A percentile compares a stretch with the other conserved stretches of the same genome.
Conservation (phyloP, 1,139 yeast genomes). For the Taiozyma sp. region DNA sequence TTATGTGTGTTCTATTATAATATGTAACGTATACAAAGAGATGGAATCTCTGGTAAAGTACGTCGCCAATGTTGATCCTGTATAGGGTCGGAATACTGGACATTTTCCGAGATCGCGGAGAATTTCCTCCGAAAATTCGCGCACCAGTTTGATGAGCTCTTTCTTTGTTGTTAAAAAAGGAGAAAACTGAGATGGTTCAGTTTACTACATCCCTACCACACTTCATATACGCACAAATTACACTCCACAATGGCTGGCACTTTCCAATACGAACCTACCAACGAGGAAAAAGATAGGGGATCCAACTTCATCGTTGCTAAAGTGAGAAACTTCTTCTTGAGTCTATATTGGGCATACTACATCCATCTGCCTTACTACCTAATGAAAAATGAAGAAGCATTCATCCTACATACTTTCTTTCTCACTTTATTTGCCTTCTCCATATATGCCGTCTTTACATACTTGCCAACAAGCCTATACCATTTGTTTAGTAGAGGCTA, state of each 20-base stretch:
- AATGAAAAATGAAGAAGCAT: constrained; percentile 35
- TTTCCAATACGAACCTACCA: constrained; percentile 20
- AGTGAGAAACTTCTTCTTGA: constrained; percentile 18
- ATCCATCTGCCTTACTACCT: constrained; percentile 36
- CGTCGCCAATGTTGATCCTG: too few species aligned
- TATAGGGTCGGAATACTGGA: too few species aligned
- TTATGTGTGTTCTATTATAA: too few species aligned
- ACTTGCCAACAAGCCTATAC: constrained; percentile 21
- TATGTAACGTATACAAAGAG: too few species aligned
- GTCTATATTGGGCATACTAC: constrained; percentile 35
- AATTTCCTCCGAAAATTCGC: neutral
- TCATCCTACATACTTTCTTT: constrained; percentile 30
- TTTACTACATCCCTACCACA: neutral
- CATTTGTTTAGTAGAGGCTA: constrained; percentile 22
- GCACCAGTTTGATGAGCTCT: neutral
- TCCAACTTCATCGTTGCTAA: constrained; percentile 14
- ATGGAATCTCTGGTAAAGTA: too few species aligned
- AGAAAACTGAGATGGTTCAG: neutral
- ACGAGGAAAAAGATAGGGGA: constrained; percentile 19
- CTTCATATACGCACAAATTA: neutral
- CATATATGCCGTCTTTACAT: constrained; percentile 24
- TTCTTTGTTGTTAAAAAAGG: neutral
- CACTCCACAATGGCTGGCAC: constrained; percentile 18
- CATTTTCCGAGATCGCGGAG: neutral
- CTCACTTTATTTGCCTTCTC: constrained; percentile 25